Conservation (phyloP, 129 eudicot species). For the Cynara cardunculus region DNA sequence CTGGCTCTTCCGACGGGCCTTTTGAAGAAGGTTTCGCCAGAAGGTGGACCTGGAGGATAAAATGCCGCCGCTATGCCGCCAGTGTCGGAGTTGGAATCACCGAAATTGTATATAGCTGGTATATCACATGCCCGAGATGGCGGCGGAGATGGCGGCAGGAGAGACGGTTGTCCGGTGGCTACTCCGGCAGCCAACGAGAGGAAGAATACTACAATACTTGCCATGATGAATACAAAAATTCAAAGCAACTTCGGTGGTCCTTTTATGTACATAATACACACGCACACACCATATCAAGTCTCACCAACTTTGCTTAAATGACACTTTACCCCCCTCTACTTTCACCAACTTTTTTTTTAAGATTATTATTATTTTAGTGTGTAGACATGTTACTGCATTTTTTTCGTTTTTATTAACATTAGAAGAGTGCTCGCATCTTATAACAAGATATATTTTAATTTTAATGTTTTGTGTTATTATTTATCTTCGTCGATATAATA, state of each 20-base stretch:
- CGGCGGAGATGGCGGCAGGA: constrained; percentile 5
- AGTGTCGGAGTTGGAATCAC: constrained; percentile 88
- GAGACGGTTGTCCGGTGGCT: constrained; percentile 12
- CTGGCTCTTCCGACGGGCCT: constrained; percentile 56
- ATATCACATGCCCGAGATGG: constrained; percentile 31
- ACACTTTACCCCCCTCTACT: constrained; percentile 5
- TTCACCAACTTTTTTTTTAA: constrained; percentile 17
- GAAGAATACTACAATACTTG: constrained; percentile 11
- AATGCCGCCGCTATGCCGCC: constrained; percentile 75
- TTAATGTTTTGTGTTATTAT: too few species aligned
- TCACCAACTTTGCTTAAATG: constrained; percentile 25
- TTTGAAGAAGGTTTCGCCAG: constrained; percentile 53
- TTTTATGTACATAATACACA: constrained; percentile 5
- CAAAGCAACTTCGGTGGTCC: constrained; percentile 33
- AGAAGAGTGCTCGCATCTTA: too few species aligned
- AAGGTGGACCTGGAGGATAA: constrained; percentile 44
- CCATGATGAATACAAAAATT: constrained; percentile 26
- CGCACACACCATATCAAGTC: background rate
- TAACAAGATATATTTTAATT: too few species aligned
- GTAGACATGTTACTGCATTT: too few species aligned
- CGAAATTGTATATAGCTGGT: constrained; percentile 75
- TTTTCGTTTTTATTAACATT: too few species aligned
- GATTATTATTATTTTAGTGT: background rate
- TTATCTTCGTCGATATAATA: too few species aligned
- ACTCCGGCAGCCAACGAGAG: constrained; percentile 19